Evolutionary conservation across 2,329 filamentous ascomycete genomes (phyloP), one percentile per base, ranked within the genome.

Genomic region (Hypoxylon sp.): DNA sequence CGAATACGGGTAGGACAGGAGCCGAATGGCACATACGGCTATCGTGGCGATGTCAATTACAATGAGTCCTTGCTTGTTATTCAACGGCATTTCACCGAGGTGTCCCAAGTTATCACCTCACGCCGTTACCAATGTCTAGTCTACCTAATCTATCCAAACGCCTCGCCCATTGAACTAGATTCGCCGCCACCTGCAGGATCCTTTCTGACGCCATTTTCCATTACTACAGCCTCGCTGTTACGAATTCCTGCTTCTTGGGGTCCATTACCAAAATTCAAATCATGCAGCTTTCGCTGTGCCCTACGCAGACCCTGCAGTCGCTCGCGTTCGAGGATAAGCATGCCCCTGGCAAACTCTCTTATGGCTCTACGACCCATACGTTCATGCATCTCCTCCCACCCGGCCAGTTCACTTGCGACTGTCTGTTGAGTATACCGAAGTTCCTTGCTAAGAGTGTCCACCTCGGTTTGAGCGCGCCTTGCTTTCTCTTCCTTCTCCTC

Each of bases 371-470:
- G 84, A 1, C 92, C 94, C 81, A 93, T 89, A 75, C 88, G 89
- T 72, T 94, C 93, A 76, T 97, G 90, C 82, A 94, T 88, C 44
- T 97, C 94, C 76, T 97, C 94, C 94, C 96, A 99, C 14, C 93
- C 94, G 0, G 96, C 96, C 62, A 99, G 80, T 81, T 99, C 96
- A 1, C 90, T 87, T 5, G 97, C 95, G 24, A 98, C 95, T 13
- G 95, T 94, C 79, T 97, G 93, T 81, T 98, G 95, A 52, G 94
- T 97, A 79, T 96, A 97, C 54, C 94, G 85, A 61, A 99, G 83
- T 80, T 99, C 96, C 56, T 89, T 89, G 0, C 91, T 91, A n/a
- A 97, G 81, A 47, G 89, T 87, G 19, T 91, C 88, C 10, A 93
- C 87, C 77, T 98, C 93, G 17, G 85, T 81, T 70, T 91, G 88